Conservation (phyloP, 2,329 filamentous ascomycete species). For the Sarocladium strictum region DNA sequence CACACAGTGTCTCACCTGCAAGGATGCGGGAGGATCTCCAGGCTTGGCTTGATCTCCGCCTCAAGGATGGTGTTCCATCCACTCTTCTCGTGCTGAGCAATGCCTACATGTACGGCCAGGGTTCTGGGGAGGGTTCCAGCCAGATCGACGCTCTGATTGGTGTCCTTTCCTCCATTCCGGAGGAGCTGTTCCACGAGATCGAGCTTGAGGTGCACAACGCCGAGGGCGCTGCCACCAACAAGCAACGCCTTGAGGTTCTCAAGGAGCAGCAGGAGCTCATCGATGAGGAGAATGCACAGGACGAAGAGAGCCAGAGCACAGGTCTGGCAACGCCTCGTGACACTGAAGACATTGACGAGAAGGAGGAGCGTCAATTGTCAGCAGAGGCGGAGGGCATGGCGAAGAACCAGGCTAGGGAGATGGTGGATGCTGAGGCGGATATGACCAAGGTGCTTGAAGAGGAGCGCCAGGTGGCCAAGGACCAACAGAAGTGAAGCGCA, state of each 20-base stretch:
- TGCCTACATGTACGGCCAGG: conserved; percentile 92
- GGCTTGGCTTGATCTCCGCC: conserved; percentile 88
- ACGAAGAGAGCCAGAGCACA: conserved; percentile 69
- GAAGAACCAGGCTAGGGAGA: conserved; percentile 46
- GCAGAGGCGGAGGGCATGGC: conserved; percentile 42
- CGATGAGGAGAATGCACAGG: conserved; percentile 92
- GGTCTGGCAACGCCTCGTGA: conserved; percentile 75
- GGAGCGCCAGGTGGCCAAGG: conserved; percentile 11
- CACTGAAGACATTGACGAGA: conserved; percentile 89
- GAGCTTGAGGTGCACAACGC: conserved; percentile 96
- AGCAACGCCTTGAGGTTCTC: conserved; percentile 94
- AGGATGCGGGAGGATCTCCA: conserved; percentile 84
- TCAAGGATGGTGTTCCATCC: conserved; percentile 92
- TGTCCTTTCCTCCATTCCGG: conserved; percentile 89
- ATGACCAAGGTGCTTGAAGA: conserved; percentile 16
- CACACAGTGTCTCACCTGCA: conserved; percentile 84
- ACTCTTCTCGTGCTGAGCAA: conserved; percentile 94
- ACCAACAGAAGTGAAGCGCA: conserved; percentile 30
- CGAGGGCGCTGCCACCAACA: conserved; percentile 96
- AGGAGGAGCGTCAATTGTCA: conserved; percentile 62
- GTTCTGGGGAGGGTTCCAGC: conserved; percentile 78
- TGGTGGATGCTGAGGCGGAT: conserved; percentile 50
- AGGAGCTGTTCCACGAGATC: conserved; percentile 99
- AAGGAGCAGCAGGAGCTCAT: conserved; percentile 99
- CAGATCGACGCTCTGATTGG: conserved; percentile 92